Conservation (phyloP, 148 eudicot genomes). For the Chenopodium formosanum region DNA sequence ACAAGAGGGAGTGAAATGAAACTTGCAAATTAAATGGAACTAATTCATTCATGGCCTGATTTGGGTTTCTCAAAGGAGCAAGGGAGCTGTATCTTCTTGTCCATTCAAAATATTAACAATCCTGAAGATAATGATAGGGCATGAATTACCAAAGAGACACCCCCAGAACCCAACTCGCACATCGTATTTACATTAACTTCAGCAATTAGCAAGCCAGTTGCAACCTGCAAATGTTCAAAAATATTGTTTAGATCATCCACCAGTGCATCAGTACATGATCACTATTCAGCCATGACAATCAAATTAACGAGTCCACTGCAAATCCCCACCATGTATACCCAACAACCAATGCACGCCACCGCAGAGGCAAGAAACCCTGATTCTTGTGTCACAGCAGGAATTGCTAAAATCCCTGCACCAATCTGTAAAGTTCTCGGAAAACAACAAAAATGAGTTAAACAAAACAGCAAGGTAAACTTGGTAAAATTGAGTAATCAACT, state of each 20-base stretch:
- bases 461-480: not conserved
- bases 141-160: conserved; percentile 79
- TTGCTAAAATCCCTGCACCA: conserved; percentile 95
- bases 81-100: not conserved
- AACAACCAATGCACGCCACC: conserved; percentile 65
- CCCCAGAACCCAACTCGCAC: conserved; percentile 93
- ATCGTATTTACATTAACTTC: conserved; percentile 95
- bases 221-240: conserved; percentile 53
- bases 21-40: not conserved
- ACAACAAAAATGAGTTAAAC: conserved; percentile 1
- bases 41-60: not conserved
- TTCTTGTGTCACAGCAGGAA: conserved; percentile 95
- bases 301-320: not conserved
- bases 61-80: not conserved
- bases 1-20: not conserved
- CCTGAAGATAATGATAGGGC: not conserved
- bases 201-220: conserved; percentile 82
- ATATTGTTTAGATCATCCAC: not conserved
- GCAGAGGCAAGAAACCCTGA: conserved; percentile 92
- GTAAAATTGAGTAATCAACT: not conserved
- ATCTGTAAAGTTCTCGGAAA: conserved; percentile 40
- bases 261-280: not conserved
- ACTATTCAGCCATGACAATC: not conserved
- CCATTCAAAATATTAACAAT: not conserved
- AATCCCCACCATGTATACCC: conserved; percentile 78